phyloP scores from a whole-genome alignment of 441 rosid species.

The Breynia disticha region DNA sequence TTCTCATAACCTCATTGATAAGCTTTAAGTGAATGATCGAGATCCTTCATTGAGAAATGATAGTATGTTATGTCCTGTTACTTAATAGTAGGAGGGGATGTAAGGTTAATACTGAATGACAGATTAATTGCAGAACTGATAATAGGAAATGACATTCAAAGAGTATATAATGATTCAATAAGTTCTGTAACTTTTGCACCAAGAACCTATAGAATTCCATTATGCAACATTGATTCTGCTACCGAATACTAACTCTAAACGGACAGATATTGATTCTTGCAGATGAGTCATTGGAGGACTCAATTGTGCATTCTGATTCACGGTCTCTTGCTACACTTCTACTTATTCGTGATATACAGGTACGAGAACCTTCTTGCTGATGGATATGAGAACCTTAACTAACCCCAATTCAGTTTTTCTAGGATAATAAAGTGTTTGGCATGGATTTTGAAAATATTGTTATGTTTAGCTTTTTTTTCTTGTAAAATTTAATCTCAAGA shows the following conservation, averaged over 20 bases:
- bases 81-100: too few species aligned
- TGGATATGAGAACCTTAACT: slow-evolving; percentile 1
- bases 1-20: too few species aligned
- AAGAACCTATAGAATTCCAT: neutral
- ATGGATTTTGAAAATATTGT: too few species aligned
- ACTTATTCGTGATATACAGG: slow-evolving; percentile 94
- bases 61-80: too few species aligned
- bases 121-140: too few species aligned
- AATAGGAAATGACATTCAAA: too few species aligned
- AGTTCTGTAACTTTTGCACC: neutral
- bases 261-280: slow-evolving; percentile 90
- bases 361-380: slow-evolving; percentile 9
- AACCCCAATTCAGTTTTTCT: too few species aligned
- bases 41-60: too few species aligned
- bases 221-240: slow-evolving; percentile 2
- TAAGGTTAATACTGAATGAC: too few species aligned
- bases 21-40: too few species aligned
- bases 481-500: neutral
- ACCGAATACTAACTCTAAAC: slow-evolving; percentile 44
- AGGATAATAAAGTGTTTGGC: too few species aligned
- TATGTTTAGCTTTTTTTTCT: neutral
- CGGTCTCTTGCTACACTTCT: slow-evolving; percentile 94
- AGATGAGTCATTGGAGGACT: slow-evolving; percentile 91
- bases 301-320: slow-evolving; percentile 86
- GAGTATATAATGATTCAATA: too few species aligned